Base-by-base conservation (phyloP, 495 filamentous ascomycete genomes). In the Hyaloscypha finlandica region DNA sequence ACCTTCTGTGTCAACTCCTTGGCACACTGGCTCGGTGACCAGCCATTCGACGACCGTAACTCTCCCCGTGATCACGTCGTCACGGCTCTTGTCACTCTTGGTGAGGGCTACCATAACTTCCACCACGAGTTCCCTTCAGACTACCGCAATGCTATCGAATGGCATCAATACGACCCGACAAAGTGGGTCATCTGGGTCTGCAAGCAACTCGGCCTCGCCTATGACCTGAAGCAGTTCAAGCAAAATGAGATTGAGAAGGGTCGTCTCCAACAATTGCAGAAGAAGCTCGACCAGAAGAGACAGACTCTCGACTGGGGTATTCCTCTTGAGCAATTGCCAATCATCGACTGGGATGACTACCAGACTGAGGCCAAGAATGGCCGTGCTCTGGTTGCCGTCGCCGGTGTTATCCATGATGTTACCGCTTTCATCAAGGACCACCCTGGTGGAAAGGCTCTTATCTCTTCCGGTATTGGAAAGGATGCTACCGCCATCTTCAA, bases 1-100 rank as follows among this genome's bases (percentile, higher is more conserved):
- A 99, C 95, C 71, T 99, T 99, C 89, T 99, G 95, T 72, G 94
- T 99, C 85, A 99, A 99, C 87, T 97, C 93, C 59, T 84, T 99
- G 65, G 95, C 95, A 66, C 95, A 99, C 83, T 99, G 94, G 94
- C 91, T 99, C 75, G 95, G 95, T 69, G 95, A 99, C 76, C 95
- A 99, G 81, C 95, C 95, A 61, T 99, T 99, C 78, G 95, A 99
- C 69, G 95, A 99, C 87, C 93, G 94, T 78, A 97, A 99, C 88
- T 95, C 91, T 64, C 95, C 95, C 68, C 91, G 95, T 74, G 95
- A 99, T 76, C 95, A 97, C 79, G 86, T 97, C 75, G 89, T 99
- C 79, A 99, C 95, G 54, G 95, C 95, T 58, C 81, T 99, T 14
- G 91, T 96, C 64, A 99, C 95, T 56, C 92, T 99, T 33, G 95